phyloP scores from a whole-genome alignment of 2,329 filamentous ascomycete genomes.

The Fusarium sp. region DNA sequence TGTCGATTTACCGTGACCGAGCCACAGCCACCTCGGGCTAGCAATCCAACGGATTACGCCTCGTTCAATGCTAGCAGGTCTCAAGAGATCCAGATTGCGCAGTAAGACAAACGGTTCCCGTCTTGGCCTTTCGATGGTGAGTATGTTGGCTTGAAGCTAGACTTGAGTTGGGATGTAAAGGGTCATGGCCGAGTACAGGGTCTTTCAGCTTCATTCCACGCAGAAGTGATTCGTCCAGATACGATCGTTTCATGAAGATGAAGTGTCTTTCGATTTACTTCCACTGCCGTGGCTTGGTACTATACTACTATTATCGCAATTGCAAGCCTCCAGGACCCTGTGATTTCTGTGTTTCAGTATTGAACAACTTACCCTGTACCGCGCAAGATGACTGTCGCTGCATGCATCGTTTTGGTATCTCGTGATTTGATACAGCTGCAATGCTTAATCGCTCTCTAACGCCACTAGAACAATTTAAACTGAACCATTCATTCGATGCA shows the following conservation, averaged over 20 bases:
- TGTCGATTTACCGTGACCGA: constrained; percentile 7
- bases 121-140: constrained; percentile 20
- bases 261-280: constrained; percentile 11
- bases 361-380: neutral
- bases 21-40: constrained; percentile 1
- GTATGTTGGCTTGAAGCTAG: constrained; percentile 1
- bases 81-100: constrained; percentile 1
- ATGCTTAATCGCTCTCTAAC: neutral
- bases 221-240: neutral
- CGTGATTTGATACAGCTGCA: neutral
- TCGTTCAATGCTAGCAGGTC: constrained; percentile 4
- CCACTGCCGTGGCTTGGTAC: neutral
- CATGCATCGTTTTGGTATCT: neutral
- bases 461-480: neutral
- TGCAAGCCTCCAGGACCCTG: neutral
- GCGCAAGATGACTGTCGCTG: neutral
- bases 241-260: constrained; percentile 7
- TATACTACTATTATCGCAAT: constrained; percentile 15
- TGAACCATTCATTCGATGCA: neutral
- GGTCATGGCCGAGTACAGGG: constrained; percentile 7
- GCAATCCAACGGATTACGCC: constrained; percentile 8
- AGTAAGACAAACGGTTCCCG: constrained; percentile 24
- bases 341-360: neutral
- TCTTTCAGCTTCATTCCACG: constrained; percentile 7
- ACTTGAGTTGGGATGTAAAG: neutral